phyloP scores from a whole-genome alignment of 352 stramenopile species.

The Phytopythium kandeliae region DNA sequence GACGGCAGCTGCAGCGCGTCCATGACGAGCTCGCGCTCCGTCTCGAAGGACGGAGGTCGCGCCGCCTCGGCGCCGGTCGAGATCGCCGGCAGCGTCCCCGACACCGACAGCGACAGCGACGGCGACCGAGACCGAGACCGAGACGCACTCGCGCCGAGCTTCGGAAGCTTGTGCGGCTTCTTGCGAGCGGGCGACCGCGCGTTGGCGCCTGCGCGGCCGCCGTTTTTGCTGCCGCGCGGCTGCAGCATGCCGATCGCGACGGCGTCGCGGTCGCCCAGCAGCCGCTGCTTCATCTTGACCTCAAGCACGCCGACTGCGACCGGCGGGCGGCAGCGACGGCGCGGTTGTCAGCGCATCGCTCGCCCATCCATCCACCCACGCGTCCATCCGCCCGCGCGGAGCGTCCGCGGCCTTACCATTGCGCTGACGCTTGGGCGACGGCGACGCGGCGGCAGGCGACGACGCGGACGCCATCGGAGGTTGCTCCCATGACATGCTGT shows the following conservation, averaged over 20 bases:
- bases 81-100: constrained; percentile 7
- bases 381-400: too few relatives aligned
- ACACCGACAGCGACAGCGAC: too few relatives aligned
- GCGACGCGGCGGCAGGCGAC: neutral
- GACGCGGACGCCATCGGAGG: constrained; percentile 8
- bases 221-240: neutral
- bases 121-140: too few relatives aligned
- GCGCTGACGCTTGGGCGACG: constrained; percentile 34
- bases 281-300: constrained; percentile 63
- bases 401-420: constrained; percentile 28
- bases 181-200: constrained; percentile 21
- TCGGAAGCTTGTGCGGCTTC: constrained; percentile 43
- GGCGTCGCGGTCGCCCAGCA: constrained; percentile 37
- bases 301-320: constrained; percentile 47
- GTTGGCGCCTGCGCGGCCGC: neutral
- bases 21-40: constrained; percentile 45
- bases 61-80: neutral
- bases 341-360: too few relatives aligned
- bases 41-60: constrained; percentile 34
- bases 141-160: constrained; percentile 15
- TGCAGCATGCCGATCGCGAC: constrained; percentile 43
- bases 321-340: too few relatives aligned
- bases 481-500: constrained; percentile 26
- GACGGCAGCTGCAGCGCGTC: constrained; percentile 43
- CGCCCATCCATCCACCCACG: too few relatives aligned